These are phyloP conservation scores for Kwoniella shivajii DNA, from an alignment of 1,284 basidiomycete genomes.

Conservation along the genomic window DNA sequence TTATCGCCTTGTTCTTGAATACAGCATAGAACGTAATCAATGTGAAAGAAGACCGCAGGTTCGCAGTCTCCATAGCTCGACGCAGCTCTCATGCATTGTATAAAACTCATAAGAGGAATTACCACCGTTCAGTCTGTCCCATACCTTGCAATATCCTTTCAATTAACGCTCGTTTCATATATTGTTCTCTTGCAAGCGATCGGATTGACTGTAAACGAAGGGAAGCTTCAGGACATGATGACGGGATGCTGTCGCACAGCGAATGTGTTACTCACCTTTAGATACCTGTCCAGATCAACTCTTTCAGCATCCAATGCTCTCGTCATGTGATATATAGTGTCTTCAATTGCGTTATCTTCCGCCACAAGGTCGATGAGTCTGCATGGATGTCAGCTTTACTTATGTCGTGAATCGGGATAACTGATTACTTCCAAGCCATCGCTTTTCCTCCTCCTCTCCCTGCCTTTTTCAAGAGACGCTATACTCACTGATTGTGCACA, in stretches of 20 bases:
- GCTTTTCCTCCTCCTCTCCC: too few relatives aligned
- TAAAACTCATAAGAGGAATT: neutral
- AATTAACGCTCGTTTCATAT: constrained; percentile 70
- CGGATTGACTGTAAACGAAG: constrained; percentile 69
- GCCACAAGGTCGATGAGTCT: constrained; percentile 93
- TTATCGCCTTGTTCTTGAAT: too few relatives aligned
- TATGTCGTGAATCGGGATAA: too few relatives aligned
- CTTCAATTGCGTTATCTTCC: constrained; percentile 98
- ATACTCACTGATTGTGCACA: constrained; percentile 87
- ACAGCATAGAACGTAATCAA: too few relatives aligned
- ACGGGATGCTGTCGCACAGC: neutral
- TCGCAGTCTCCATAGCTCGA: too few relatives aligned
- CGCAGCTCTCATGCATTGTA: too few relatives aligned
- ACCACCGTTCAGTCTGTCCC: constrained; percentile 57
- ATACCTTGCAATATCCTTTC: constrained; percentile 78
- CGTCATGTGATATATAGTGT: constrained; percentile 95
- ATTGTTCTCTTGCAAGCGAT: constrained; percentile 88
- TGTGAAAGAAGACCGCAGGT: too few relatives aligned
- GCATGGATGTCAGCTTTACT: constrained; percentile 12
- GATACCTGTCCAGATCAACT: constrained; percentile 87
- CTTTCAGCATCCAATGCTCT: constrained; percentile 88
- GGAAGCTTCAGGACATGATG: neutral
- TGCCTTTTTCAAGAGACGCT: too few relatives aligned
- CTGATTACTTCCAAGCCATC: neutral
- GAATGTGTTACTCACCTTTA: constrained; percentile 63